Conservation (phyloP, 2,329 filamentous ascomycete species). For the Pyrenophora graminea region DNA sequence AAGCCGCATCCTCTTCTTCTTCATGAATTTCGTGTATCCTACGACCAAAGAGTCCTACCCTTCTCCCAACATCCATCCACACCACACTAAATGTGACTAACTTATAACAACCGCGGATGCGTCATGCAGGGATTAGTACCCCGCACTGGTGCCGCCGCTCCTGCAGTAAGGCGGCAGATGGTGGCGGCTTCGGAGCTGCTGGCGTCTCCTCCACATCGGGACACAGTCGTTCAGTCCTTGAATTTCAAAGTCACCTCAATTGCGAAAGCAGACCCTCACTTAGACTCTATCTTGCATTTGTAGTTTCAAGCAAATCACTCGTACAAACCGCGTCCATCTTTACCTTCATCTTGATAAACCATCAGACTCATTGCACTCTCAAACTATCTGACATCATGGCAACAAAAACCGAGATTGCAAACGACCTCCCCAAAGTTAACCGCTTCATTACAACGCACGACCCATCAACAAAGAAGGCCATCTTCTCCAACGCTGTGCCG, state of each 20-base stretch:
- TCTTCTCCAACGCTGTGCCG: slow-evolving; percentile 36
- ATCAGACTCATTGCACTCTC: neutral
- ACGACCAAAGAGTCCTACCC: too few species aligned
- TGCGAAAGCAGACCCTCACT: too few species aligned
- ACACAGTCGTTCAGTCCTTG: neutral
- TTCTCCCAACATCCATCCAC: neutral
- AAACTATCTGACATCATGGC: slow-evolving; percentile 15
- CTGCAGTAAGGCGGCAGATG: slow-evolving; percentile 4
- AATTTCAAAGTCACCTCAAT: neutral
- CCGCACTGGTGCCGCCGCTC: neutral
- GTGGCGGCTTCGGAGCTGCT: neutral
- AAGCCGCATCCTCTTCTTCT: neutral
- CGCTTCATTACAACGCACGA: slow-evolving; percentile 47
- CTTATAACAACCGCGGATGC: neutral
- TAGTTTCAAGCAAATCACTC: neutral
- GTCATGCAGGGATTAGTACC: neutral
- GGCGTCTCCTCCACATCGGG: slow-evolving; percentile 14
- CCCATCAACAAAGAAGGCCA: slow-evolving; percentile 35
- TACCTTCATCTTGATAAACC: neutral
- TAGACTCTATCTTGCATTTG: neutral
- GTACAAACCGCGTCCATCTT: neutral
- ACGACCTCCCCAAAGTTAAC: slow-evolving; percentile 35
- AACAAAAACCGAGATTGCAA: slow-evolving; percentile 13
- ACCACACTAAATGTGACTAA: neutral
- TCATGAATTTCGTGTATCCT: neutral